Evolutionary conservation across 176 grass and related monocot species (phyloP), one percentile per base, ranked within the genome.

Genomic region (Triticum turgidum): DNA sequence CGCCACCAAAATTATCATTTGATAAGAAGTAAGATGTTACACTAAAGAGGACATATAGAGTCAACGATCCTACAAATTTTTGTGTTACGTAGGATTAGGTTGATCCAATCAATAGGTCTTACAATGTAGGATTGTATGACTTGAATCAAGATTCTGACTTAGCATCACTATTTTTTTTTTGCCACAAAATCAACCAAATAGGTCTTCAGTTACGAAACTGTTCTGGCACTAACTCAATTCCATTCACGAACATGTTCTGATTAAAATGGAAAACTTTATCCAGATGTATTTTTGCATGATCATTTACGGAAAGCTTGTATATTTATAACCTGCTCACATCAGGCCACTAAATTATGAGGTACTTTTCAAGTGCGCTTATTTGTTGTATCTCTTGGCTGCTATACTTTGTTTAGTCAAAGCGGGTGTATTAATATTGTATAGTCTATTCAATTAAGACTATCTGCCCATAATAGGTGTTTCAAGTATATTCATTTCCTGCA

Each of bases 171-270:
- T n/a, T 41, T 76, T 58, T 76, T 58, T 80, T 69, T 74, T 90
- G 9, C 3, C n/a, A 65, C 49, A 75, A 77, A 52, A 41, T 66
- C 17, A 47, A 21, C n/a, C 22, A 75, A 21, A 76, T 33, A 76
- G 5, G 12, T 80, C 41, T 34, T 35, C 12, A 82, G 34, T 52
- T 6, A 69, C 11, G 41, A 47, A 77, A 27, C 22, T 86, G 13
- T 49, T 84, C 6, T 81, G 18, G 51, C 8, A 85, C 25, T 61
- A 44, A 69, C 11, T 82, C 51, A 79, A 49, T 76, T 82, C 6
- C 15, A 51, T 80, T 84, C 32, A 17, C 33, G 29, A 80, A 75
- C 21, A 76, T 75, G 22, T 70, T 70, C n/a, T 80, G 67, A 75
- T 33, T 20, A 34, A 77, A 82, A 47, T 74, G 33, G 0, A 80